Percentiles rank a stretch among this genome's conserved stretches.
phyloP scores from a whole-genome alignment of 2,329 filamentous ascomycete species.

The Myriosclerotinia curreyana region DNA sequence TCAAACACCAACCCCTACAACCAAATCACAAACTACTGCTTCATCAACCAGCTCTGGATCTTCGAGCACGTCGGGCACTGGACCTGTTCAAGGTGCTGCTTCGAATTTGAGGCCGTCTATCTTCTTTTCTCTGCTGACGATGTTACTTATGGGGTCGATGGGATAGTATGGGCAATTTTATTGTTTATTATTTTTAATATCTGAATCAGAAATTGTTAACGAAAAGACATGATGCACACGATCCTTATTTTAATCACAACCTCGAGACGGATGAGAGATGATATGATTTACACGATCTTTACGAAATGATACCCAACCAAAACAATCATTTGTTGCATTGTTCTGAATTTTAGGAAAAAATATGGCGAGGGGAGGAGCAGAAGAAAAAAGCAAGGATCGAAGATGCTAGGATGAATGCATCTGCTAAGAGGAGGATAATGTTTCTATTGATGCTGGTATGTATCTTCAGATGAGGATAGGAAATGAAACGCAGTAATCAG shows the following conservation, averaged over 20 bases:
- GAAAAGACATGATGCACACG: neutral
- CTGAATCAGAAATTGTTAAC: neutral
- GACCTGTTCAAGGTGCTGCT: neutral
- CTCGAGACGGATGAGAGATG: neutral
- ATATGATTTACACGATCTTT: neutral
- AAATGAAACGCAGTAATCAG: neutral
- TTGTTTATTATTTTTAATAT: neutral
- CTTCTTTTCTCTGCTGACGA: neutral
- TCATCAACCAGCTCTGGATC: neutral
- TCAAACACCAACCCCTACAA: slow-evolving; percentile 10
- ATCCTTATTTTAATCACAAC: slow-evolving; percentile 2
- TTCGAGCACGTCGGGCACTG: neutral
- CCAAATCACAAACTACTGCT: neutral
- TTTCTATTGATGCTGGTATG: neutral
- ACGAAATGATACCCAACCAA: neutral
- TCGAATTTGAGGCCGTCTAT: slow-evolving; percentile 1
- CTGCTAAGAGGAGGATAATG: slow-evolving; percentile 9
- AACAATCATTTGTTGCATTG: slow-evolving; percentile 4
- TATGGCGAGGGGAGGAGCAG: no score
- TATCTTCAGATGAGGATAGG: neutral
- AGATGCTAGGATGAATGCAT: neutral
- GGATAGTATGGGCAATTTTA: neutral
- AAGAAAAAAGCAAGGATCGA: neutral
- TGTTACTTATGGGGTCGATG: neutral
- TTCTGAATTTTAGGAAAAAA: neutral